Evolutionary conservation across 2,329 filamentous ascomycete species (phyloP).

Genomic region (Xylariaceae sp.): DNA sequence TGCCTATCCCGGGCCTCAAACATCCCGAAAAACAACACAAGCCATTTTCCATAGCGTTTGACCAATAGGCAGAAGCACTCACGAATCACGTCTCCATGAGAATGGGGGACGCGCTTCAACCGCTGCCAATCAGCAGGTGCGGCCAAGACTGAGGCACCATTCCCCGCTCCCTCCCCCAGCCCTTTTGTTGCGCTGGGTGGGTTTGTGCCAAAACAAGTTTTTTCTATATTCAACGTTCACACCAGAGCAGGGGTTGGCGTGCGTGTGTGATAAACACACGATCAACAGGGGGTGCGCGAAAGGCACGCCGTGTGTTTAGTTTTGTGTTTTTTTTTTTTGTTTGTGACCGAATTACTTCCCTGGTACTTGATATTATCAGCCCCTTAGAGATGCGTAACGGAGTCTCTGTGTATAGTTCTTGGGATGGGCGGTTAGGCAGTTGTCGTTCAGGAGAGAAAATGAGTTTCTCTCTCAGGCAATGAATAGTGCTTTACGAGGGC

Average conservation of each 20-base stretch:
- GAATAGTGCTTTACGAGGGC: background rate
- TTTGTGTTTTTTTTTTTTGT: too few species aligned
- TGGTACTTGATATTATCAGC: too few species aligned
- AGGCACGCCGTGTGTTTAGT: too few species aligned
- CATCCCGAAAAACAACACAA: background rate
- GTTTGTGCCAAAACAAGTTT: background rate
- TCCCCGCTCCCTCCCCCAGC: background rate
- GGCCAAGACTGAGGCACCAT: background rate
- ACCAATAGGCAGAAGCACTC: background rate
- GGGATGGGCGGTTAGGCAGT: background rate
- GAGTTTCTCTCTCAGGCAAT: background rate
- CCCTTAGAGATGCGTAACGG: too few species aligned
- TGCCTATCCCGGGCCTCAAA: background rate
- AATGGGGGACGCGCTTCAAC: background rate
- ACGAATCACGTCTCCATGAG: background rate
- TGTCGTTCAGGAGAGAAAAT: background rate
- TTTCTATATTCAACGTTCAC: background rate
- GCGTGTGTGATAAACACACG: background rate
- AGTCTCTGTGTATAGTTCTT: too few species aligned
- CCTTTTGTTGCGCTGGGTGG: too few species aligned
- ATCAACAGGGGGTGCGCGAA: too few species aligned
- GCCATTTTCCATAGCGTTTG: background rate
- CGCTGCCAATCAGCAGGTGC: background rate
- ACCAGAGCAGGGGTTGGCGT: background rate
- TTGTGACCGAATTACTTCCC: too few species aligned